phyloP scores from a whole-genome alignment of 106 monocot species.

The Dactylorhiza incarnata region DNA sequence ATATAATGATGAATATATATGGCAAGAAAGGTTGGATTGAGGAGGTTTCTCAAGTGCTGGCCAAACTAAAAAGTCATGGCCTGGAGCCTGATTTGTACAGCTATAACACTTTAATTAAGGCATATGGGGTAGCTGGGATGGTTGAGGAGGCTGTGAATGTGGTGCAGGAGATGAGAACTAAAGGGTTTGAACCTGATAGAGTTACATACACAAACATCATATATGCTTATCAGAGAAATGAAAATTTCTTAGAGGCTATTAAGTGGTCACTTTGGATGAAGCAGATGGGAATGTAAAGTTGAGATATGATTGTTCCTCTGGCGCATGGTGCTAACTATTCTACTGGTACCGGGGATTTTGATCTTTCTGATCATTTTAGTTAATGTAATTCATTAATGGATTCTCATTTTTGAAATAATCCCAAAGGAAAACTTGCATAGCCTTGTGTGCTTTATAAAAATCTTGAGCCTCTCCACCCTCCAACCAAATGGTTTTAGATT shows the following conservation, averaged over 20 bases:
- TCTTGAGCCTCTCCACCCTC: no score
- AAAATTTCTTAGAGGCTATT: constrained; percentile 82
- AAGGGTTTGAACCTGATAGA: constrained; percentile 60
- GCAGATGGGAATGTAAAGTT: constrained; percentile 39
- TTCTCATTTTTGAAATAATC: neutral
- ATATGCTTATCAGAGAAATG: constrained; percentile 75
- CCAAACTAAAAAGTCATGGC: constrained; percentile 51
- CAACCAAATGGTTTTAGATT: no score
- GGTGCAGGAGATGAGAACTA: constrained; percentile 69
- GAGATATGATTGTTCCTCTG: neutral
- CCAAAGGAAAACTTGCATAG: no score
- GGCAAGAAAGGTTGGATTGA: constrained; percentile 96
- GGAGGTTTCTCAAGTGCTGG: constrained; percentile 60
- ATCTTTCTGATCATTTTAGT: neutral
- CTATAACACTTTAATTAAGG: constrained; percentile 90
- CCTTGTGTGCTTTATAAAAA: no score
- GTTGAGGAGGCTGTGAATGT: constrained; percentile 76
- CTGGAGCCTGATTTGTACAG: constrained; percentile 83
- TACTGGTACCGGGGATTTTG: neutral
- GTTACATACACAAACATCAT: constrained; percentile 70
- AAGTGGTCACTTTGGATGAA: constrained; percentile 99
- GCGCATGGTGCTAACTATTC: neutral
- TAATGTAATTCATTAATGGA: neutral
- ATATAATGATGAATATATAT: constrained; percentile 95
- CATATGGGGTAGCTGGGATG: constrained; percentile 93